phyloP scores from a whole-genome alignment of 768 basidiomycete genomes.

The Suillus discolor region DNA sequence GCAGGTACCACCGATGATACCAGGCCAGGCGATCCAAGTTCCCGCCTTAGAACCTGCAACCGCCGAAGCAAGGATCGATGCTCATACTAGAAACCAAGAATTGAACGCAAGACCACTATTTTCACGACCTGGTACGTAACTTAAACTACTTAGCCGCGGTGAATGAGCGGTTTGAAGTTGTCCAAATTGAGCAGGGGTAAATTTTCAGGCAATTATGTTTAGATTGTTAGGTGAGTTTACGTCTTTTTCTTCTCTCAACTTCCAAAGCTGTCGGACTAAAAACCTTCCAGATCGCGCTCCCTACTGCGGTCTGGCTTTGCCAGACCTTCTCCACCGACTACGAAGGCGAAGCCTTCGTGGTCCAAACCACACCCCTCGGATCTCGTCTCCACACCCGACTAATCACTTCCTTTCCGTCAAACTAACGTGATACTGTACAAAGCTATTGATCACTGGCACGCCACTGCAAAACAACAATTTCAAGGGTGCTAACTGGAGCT shows the following conservation, averaged over 20 bases:
- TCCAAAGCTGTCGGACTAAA: too few relatives aligned
- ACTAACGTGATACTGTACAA: too few relatives aligned
- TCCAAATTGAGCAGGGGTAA: neutral
- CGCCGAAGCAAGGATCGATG: neutral
- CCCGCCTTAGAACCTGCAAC: neutral
- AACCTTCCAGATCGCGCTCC: too few relatives aligned
- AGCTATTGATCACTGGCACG: constrained; percentile 96
- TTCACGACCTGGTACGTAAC: neutral
- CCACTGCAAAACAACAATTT: constrained; percentile 99
- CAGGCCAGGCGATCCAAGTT: neutral
- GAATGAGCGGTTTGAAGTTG: neutral
- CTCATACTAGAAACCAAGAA: neutral
- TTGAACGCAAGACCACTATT: neutral
- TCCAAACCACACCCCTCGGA: too few relatives aligned
- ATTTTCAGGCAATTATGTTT: neutral
- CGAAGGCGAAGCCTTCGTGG: too few relatives aligned
- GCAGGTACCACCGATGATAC: constrained; percentile 29
- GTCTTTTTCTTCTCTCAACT: too few relatives aligned
- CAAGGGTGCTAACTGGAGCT: constrained; percentile 60
- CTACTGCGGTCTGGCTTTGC: too few relatives aligned
- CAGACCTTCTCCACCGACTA: too few relatives aligned
- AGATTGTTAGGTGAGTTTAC: neutral
- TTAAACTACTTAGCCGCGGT: neutral
- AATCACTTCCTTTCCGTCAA: too few relatives aligned
- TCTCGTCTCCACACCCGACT: too few relatives aligned